These are phyloP conservation scores for Pontederia paniculata DNA, from an alignment of 176 grass and related monocot species.

Conservation along the genomic window DNA sequence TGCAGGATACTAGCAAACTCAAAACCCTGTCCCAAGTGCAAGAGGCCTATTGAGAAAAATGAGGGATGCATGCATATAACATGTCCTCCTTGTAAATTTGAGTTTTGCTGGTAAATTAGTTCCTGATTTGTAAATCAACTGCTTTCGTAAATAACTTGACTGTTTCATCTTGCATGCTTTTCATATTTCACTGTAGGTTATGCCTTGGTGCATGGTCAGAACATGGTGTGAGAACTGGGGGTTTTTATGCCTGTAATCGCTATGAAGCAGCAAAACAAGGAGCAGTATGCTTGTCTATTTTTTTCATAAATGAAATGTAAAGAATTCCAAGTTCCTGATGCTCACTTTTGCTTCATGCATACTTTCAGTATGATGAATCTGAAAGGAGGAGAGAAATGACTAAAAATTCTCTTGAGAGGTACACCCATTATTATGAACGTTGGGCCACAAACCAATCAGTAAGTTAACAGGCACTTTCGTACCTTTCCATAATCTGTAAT, in stretches of 20 bases:
- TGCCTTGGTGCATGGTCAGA: slow-evolving; percentile 66
- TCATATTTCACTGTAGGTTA: slow-evolving; percentile 53
- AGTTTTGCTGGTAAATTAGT: slow-evolving; percentile 75
- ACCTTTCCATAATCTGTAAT: background rate
- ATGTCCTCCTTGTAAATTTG: slow-evolving; percentile 91
- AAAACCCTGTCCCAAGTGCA: slow-evolving; percentile 95
- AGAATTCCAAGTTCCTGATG: background rate
- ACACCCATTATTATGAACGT: slow-evolving; percentile 96
- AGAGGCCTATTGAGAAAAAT: slow-evolving; percentile 94
- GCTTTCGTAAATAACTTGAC: background rate
- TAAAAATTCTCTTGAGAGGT: slow-evolving; percentile 94
- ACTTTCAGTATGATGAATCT: slow-evolving; percentile 65
- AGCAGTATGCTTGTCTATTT: slow-evolving; percentile 32
- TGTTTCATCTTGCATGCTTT: background rate
- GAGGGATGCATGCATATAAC: slow-evolving; percentile 99
- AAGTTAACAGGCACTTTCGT: slow-evolving; percentile 16
- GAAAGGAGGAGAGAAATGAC: slow-evolving; percentile 92
- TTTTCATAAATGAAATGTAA: background rate
- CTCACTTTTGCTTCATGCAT: slow-evolving; percentile 9
- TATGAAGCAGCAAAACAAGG: slow-evolving; percentile 84
- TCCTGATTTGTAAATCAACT: background rate
- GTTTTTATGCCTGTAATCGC: slow-evolving; percentile 94
- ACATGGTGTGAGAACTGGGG: slow-evolving; percentile 90
- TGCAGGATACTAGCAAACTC: slow-evolving; percentile 97
- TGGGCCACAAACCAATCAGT: slow-evolving; percentile 93